Evolutionary conservation across 1,139 yeast species (phyloP).

Genomic region (Saccharomycopsis phalli): DNA sequence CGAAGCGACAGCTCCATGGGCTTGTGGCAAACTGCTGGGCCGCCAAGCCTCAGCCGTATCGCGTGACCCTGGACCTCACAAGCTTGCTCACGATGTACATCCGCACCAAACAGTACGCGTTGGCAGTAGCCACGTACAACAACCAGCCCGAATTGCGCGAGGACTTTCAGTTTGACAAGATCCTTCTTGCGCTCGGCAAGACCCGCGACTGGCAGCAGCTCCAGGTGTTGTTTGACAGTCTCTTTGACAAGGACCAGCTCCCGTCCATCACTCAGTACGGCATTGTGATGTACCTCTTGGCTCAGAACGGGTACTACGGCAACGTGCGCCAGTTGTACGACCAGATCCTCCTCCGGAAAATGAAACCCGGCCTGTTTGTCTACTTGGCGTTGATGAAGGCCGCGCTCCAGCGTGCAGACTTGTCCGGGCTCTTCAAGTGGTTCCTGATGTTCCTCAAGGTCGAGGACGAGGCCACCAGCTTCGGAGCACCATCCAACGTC

Average conservation of each 20-base stretch:
- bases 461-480: neutral
- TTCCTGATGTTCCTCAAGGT: slow-evolving; percentile 3
- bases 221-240: slow-evolving; percentile 1
- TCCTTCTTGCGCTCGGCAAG: slow-evolving; percentile 5
- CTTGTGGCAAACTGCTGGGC: slow-evolving; percentile 1
- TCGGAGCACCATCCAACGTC: neutral
- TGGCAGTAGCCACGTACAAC: slow-evolving; percentile 1
- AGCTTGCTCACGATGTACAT: neutral
- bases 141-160: slow-evolving; percentile 4
- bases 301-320: slow-evolving; percentile 5
- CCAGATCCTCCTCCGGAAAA: slow-evolving; percentile 13
- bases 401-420: neutral
- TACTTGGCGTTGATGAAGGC: slow-evolving; percentile 11
- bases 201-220: slow-evolving; percentile 4
- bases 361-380: slow-evolving; percentile 12
- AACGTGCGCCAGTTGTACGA: slow-evolving; percentile 6
- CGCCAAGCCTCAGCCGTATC: slow-evolving; percentile 5
- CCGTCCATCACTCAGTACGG: slow-evolving; percentile 13
- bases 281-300: slow-evolving; percentile 10
- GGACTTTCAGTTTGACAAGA: slow-evolving; percentile 7
- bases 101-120: neutral
- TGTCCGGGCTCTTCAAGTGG: slow-evolving; percentile 7
- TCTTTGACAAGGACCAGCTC: slow-evolving; percentile 7
- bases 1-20: neutral
- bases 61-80: slow-evolving; percentile 6